A percentile compares a stretch with the other conserved stretches of the same genome.
These are phyloP conservation scores for Lolium perenne DNA, from an alignment of 176 grass and related monocot genomes.

Conservation along the genomic window DNA sequence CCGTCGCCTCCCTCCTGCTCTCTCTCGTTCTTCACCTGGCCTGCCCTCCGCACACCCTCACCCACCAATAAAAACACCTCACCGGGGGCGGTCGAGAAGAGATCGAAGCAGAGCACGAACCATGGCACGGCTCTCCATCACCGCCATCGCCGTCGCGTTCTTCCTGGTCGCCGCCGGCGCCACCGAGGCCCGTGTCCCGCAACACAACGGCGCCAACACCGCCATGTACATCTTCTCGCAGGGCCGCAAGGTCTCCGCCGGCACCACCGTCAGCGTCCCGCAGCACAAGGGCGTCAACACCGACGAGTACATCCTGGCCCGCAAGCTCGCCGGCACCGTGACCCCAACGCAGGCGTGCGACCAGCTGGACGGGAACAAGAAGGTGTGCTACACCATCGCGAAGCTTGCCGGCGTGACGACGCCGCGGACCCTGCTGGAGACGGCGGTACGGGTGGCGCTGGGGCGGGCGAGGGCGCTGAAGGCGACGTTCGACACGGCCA, in stretches of 20 bases:
- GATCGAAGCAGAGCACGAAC: slow-evolving; percentile 2
- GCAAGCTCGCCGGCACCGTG: neutral
- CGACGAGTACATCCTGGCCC: neutral
- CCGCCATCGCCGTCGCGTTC: neutral
- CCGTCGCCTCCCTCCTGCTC: neutral
- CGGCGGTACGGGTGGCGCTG: slow-evolving; percentile 16
- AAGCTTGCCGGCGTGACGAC: slow-evolving; percentile 26
- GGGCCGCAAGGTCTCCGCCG: neutral
- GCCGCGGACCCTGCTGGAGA: slow-evolving; percentile 25
- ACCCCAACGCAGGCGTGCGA: slow-evolving; percentile 20
- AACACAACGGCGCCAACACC: neutral
- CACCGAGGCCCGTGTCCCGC: neutral
- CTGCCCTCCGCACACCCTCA: neutral
- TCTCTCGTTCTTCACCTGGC: slow-evolving; percentile 13
- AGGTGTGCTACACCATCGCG: slow-evolving; percentile 35
- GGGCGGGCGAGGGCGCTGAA: slow-evolving; percentile 1
- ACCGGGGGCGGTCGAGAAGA: slow-evolving; percentile 34
- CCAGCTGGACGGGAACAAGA: slow-evolving; percentile 31
- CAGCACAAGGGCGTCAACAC: neutral
- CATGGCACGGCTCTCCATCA: slow-evolving; percentile 42
- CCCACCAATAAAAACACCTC: neutral
- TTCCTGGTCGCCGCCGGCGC: neutral
- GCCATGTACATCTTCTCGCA: neutral
- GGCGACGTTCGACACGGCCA: slow-evolving; percentile 13
- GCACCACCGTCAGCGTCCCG: neutral